Conservation (phyloP, 768 basidiomycete species). For the Paxillus ammoniavirescens region DNA sequence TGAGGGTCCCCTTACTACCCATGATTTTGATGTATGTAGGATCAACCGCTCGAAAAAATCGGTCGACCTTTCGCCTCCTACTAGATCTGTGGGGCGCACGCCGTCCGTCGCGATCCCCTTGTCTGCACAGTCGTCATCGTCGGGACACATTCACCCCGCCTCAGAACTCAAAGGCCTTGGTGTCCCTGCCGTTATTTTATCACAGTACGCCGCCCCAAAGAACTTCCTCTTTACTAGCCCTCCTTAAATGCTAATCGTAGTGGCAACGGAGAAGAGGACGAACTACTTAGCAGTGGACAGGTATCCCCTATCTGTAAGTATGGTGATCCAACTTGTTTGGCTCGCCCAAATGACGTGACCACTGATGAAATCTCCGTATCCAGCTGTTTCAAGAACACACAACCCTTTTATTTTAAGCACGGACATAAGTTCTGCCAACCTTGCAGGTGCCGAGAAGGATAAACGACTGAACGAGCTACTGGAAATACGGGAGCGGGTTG, state of each 20-base stretch:
- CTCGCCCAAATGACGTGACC: not conserved
- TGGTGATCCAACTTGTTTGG: not conserved
- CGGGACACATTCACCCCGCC: conserved; percentile 25
- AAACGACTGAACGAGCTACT: conserved; percentile 9
- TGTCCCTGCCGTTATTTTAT: conserved; percentile 40
- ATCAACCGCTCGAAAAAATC: conserved; percentile 35
- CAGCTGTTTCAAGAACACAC: conserved; percentile 24
- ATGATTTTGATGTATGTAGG: conserved; percentile 18
- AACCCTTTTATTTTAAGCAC: conserved; percentile 24
- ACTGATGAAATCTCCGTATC: not conserved
- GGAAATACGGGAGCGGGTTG: not conserved
- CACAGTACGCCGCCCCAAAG: conserved; percentile 30
- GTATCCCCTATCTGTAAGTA: conserved; percentile 65
- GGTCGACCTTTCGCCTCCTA: conserved; percentile 25
- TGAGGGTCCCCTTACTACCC: not conserved
- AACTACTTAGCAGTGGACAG: conserved; percentile 76
- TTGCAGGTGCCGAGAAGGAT: conserved; percentile 16
- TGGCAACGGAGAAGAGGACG: conserved; percentile 52
- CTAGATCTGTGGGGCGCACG: conserved; percentile 21
- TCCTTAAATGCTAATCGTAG: conserved; percentile 8
- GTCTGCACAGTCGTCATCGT: conserved; percentile 35
- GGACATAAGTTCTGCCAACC: conserved; percentile 26
- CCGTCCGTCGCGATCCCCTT: conserved; percentile 30
- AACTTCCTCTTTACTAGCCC: not conserved
- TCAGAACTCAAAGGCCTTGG: conserved; percentile 26